phyloP scores from a whole-genome alignment of 192 early-diverging fungal genomes.

The Coemansia javaensis region DNA sequence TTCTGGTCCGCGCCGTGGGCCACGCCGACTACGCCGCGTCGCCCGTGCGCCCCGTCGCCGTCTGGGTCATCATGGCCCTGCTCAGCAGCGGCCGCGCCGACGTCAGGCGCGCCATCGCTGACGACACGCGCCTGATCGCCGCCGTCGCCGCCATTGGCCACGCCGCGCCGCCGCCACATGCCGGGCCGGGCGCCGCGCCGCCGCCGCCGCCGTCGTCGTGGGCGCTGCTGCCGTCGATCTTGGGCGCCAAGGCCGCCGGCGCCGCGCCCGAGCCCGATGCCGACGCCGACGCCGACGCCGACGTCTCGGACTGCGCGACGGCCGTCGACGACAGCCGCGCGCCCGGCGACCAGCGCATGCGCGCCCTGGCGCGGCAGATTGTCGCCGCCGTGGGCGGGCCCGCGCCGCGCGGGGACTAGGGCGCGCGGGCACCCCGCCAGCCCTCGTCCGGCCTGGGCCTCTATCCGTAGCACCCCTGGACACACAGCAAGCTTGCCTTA shows the following conservation, averaged over 20 bases:
- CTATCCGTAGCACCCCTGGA: too few relatives aligned
- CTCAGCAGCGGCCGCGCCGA: slow-evolving; percentile 13
- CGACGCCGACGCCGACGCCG: not conserved
- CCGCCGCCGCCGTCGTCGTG: slow-evolving; percentile 1
- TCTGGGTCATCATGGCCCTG: slow-evolving; percentile 31
- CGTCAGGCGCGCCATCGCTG: slow-evolving; percentile 8
- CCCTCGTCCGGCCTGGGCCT: too few relatives aligned
- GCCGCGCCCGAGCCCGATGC: not conserved
- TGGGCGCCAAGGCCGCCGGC: not conserved
- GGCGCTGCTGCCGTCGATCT: slow-evolving; percentile 7
- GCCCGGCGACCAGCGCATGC: slow-evolving; percentile 11
- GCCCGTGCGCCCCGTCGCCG: slow-evolving; percentile 19
- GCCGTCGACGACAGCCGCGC: not conserved
- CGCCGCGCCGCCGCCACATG: too few relatives aligned
- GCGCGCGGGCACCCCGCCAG: too few relatives aligned
- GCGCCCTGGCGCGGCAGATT: slow-evolving; percentile 19
- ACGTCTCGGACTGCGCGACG: not conserved
- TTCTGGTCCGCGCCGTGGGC: slow-evolving; percentile 7
- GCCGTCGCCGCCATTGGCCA: slow-evolving; percentile 23
- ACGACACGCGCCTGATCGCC: slow-evolving; percentile 18
- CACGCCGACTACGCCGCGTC: slow-evolving; percentile 13
- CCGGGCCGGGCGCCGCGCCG: not conserved
- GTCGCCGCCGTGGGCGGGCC: slow-evolving; percentile 1
- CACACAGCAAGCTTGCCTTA: too few relatives aligned
- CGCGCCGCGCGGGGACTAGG: too few relatives aligned